phyloP scores from a whole-genome alignment of 768 basidiomycete genomes.

The Leccinum arenicola region DNA sequence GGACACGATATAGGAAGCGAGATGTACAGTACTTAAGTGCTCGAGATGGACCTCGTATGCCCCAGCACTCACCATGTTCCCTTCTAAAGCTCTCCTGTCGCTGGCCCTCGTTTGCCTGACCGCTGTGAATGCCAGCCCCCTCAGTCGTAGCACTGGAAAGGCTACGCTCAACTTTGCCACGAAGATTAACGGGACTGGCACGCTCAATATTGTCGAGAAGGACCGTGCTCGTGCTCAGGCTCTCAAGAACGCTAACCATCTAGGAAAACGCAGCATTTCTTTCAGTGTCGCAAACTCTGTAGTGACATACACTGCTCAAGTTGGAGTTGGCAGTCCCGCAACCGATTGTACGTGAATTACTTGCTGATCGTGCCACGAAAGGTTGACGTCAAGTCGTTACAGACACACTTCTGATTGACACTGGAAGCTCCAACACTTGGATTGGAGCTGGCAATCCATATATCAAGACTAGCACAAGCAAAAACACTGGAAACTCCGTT shows the following conservation, averaged over 20 bases:
- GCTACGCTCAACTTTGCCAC: conserved; percentile 14
- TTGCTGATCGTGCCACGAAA: background rate
- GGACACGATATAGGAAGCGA: background rate
- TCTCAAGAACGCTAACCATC: conserved; percentile 20
- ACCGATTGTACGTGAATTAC: conserved; percentile 10
- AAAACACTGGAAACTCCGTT: conserved; percentile 19
- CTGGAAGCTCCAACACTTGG: conserved; percentile 30
- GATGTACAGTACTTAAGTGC: conserved; percentile 1
- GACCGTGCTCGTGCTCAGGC: conserved; percentile 4
- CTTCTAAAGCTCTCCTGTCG: conserved; percentile 11
- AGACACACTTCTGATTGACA: conserved; percentile 29
- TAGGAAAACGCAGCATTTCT: conserved; percentile 15
- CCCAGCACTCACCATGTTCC: conserved; percentile 14
- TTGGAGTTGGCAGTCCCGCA: conserved; percentile 21
- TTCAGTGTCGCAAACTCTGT: conserved; percentile 19
- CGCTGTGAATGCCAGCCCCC: conserved; percentile 15
- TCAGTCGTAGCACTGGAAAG: conserved; percentile 10
- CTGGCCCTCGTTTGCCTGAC: conserved; percentile 13
- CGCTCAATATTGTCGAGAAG: conserved; percentile 11
- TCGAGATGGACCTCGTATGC: background rate
- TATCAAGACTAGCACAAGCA: conserved; percentile 24
- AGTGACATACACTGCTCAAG: conserved; percentile 26
- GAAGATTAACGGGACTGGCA: conserved; percentile 13
- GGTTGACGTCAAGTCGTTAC: background rate
- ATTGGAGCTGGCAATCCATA: conserved; percentile 28